phyloP scores from a whole-genome alignment of 208 protist genomes.

The Wallacemonas collosoma region DNA sequence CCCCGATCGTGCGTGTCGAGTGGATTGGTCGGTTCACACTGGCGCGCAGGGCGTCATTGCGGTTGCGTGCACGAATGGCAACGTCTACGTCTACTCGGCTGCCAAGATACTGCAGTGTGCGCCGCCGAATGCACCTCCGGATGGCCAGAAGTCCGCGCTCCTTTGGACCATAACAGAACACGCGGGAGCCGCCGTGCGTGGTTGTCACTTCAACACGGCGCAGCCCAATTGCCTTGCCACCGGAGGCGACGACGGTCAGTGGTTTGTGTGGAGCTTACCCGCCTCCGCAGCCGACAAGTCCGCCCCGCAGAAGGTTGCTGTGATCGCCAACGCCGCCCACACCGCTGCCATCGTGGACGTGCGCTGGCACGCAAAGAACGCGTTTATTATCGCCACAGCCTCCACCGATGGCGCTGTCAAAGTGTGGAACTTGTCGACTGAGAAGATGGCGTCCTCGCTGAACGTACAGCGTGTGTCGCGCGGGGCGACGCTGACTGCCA shows the following conservation, averaged over 20 bases:
- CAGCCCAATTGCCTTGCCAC: constrained; percentile 88
- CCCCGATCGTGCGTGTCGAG: constrained; percentile 54
- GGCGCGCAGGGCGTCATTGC: constrained; percentile 69
- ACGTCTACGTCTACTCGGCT: constrained; percentile 74
- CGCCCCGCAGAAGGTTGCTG: constrained; percentile 44
- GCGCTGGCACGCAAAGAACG: constrained; percentile 81
- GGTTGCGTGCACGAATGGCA: constrained; percentile 60
- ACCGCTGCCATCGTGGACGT: constrained; percentile 57
- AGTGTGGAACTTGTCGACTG: constrained; percentile 96
- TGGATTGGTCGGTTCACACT: constrained; percentile 76
- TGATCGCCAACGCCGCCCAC: constrained; percentile 65
- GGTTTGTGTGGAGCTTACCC: constrained; percentile 92
- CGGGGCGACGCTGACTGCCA: constrained; percentile 56
- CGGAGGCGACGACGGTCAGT: constrained; percentile 62
- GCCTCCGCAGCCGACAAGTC: constrained; percentile 39
- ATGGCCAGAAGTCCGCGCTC: constrained; percentile 36
- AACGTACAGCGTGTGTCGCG: constrained; percentile 73
- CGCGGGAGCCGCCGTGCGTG: constrained; percentile 66
- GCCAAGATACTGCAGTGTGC: constrained; percentile 43
- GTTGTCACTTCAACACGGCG: constrained; percentile 94
- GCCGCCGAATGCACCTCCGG: constrained; percentile 20
- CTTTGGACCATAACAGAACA: constrained; percentile 88
- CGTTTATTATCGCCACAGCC: constrained; percentile 95
- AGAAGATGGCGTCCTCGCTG: constrained; percentile 86
- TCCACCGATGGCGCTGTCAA: constrained; percentile 83